These are phyloP conservation scores for Porodaedalea pini DNA, from an alignment of 1,284 basidiomycete species.

Conservation along the genomic window DNA sequence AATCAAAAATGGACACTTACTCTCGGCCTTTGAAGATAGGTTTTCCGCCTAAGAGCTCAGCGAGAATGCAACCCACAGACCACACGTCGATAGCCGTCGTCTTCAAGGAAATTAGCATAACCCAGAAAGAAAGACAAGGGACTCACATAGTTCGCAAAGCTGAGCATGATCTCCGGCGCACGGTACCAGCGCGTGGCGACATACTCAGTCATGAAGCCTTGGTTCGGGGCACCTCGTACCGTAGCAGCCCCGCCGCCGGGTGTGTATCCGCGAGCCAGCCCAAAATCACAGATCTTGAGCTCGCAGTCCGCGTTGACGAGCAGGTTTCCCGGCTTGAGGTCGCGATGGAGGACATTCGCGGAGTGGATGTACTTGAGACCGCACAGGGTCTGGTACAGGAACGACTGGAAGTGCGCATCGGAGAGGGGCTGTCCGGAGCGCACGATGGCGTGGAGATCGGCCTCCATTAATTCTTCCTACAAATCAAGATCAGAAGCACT, in stretches of 20 bases:
- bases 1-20: slow-evolving; percentile 36
- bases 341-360: slow-evolving; percentile 95
- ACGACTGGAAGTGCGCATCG: slow-evolving; percentile 98
- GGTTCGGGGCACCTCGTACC: slow-evolving; percentile 63
- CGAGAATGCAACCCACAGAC: slow-evolving; percentile 97
- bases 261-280: slow-evolving; percentile 91
- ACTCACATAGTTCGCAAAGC: slow-evolving; percentile 90
- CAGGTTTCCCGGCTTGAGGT: slow-evolving; percentile 94
- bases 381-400: slow-evolving; percentile 98
- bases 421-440: slow-evolving; percentile 96
- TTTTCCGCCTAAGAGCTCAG: slow-evolving; percentile 93
- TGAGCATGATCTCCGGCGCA: slow-evolving; percentile 96
- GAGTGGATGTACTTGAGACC: slow-evolving; percentile 99
- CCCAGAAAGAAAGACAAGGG: slow-evolving; percentile 3
- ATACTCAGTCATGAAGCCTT: slow-evolving; percentile 99
- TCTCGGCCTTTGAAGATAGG: slow-evolving; percentile 99
- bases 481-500: not conserved
- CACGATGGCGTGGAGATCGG: slow-evolving; percentile 98
- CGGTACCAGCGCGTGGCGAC: slow-evolving; percentile 98
- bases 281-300: slow-evolving; percentile 98
- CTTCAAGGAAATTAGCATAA: slow-evolving; percentile 33
- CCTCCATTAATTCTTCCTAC: slow-evolving; percentile 98
- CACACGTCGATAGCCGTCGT: slow-evolving; percentile 92
- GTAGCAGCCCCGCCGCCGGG: slow-evolving; percentile 69
- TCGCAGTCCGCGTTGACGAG: slow-evolving; percentile 99